Evolutionary conservation across 805 yeast species (phyloP), one percentile per base, ranked within the genome.

Genomic region (Ogataea wickerhamii): DNA sequence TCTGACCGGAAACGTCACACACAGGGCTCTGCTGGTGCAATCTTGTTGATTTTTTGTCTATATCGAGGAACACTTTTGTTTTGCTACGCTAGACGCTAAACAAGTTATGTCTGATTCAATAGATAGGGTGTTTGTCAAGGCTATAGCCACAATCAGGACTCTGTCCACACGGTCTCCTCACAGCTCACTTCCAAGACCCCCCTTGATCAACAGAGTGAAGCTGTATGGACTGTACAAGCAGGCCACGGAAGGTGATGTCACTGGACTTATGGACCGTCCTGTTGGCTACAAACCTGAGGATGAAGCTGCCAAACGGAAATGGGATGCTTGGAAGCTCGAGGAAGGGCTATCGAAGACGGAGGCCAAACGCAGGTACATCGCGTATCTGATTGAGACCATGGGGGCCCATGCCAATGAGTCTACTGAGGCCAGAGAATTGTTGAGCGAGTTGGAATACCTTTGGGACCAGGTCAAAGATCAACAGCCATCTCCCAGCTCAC

Each of bases 171-270:
- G 81, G 37, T 69, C 82, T 16, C 76, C 78, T 30, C 69, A 75
- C 43, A 80, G 80, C 12, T 66, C 81, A 7, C 63, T 84, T 20
- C 87, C 89, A 0, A 70, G 89, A 19, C 95, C 95, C 0, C 88
- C 93, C 0, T 73, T 84, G 2, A 82, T 79, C 37, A 74, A 68
- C 43, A 60, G 95, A 23, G 77, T 82, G 41, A 71, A 70, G 46
- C 68, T 87, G 4, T 87, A 87, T 57, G 95, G 95, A 0, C 69
- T 87, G 35, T 87, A 86, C 63, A 87, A 87, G 52, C 96, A 87
- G 56, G 89, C 95, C 2, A 87, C 94, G 4, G 91, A 85, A 60
- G 96, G 96, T 6, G 78, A 87, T 56, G 87, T 84, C 6, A 74
- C 72, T 33, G 81, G 81, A 2, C 68, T 82, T 28, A 73, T 83